Percentiles rank a stretch among this genome's conserved stretches.
phyloP scores from a whole-genome alignment of 2,329 filamentous ascomycete species.

The Paraconiothyrium sp. region DNA sequence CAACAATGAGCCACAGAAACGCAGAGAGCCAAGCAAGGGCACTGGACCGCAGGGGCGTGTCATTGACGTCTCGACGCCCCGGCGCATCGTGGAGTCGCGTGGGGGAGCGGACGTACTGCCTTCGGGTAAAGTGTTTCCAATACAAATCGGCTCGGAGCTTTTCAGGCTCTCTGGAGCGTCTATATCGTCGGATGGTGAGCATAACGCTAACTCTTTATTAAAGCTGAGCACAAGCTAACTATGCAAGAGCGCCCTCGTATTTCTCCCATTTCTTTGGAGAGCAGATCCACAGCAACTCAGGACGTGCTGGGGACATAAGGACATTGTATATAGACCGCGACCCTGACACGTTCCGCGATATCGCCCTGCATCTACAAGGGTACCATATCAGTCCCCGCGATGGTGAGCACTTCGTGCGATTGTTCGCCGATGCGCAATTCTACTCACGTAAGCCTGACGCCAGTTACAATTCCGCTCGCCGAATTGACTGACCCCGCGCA shows the following conservation, averaged over 20 bases:
- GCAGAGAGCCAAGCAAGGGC: conserved; percentile 42
- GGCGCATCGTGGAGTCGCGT: conserved; percentile 40
- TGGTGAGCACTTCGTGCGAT: conserved; percentile 85
- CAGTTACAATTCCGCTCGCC: neutral
- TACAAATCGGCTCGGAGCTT: conserved; percentile 75
- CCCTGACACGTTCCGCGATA: conserved; percentile 86
- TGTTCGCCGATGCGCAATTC: conserved; percentile 95
- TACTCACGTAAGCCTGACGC: conserved; percentile 73
- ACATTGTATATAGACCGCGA: conserved; percentile 97
- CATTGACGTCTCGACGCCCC: conserved; percentile 45
- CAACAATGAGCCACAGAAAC: conserved; percentile 30
- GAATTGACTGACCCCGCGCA: conserved; percentile 48
- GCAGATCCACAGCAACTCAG: conserved; percentile 74
- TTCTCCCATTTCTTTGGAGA: conserved; percentile 94
- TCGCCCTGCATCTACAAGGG: conserved; percentile 87
- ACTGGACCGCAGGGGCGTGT: conserved; percentile 46
- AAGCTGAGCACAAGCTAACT: conserved; percentile 54
- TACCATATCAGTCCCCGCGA: conserved; percentile 87
- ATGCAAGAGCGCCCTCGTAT: conserved; percentile 84
- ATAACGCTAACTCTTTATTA: conserved; percentile 15
- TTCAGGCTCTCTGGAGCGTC: conserved; percentile 75
- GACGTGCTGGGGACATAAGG: conserved; percentile 68
- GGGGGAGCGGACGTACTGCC: conserved; percentile 62
- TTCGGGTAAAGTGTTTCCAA: conserved; percentile 75
- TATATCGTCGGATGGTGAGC: conserved; percentile 75